Evolutionary conservation across 2,329 filamentous ascomycete species (phyloP), one percentile per base, ranked within the genome.

Genomic region (Berkeleyomyces basicola): DNA sequence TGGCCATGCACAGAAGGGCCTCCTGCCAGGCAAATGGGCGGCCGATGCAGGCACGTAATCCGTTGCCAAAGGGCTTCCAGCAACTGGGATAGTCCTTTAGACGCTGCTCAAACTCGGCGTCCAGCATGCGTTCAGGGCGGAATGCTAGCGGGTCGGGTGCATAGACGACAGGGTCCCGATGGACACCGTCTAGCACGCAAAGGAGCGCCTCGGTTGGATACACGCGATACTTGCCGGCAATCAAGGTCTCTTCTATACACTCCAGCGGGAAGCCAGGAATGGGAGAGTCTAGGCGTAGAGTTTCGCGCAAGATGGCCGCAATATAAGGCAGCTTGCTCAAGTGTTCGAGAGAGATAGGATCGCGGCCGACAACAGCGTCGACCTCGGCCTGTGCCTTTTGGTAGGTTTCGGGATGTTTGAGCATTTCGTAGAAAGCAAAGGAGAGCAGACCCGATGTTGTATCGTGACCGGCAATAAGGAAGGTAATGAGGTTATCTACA

Each of bases 11-110:
- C 0, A 88, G 72, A 4, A 86, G 70, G 1, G 80, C 77, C 71
- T 91, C 87, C 69, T 91, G 87, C 83, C 84, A 87, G 0, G 87
- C 86, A 69, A 90, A 90, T 0, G 82, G 78, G 1, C 86, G 76
- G 3, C 87, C 87, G 65, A 90, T 90, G 67, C 87, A 91, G 0
- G 76, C 84, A 61, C 87, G 75, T 66, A 79, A 76, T 1, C 87
- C 87, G 64, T 87, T 86, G 1, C 87, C 88, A 67, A 90, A 91
- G 2, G 87, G 85, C 72, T 87, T 87, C 83, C 82, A 86, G 40
- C 78, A 78, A 61, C 81, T 82, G 11, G 78, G 77, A 39, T 82
- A 84, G 4, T 87, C 76, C 36, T 81, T 80, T 65, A 82, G 79
- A 31, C 84, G 70, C 2, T 76, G 77, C 14, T 82, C 76, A 68